phyloP scores from a whole-genome alignment of 1,139 yeast genomes.

The Yamadazyma diddensiae region DNA sequence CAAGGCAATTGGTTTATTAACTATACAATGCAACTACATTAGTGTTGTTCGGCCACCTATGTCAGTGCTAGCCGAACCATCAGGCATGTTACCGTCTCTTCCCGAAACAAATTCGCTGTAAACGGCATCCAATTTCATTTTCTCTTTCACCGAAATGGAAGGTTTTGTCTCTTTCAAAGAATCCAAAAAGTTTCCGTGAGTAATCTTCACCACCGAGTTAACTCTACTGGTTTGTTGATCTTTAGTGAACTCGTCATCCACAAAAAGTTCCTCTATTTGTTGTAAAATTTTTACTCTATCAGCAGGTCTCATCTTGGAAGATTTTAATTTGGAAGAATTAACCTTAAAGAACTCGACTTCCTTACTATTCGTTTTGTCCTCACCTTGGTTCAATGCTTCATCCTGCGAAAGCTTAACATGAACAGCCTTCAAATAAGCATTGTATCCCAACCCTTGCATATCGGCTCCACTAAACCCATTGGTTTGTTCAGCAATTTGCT shows the following conservation, averaged over 20 bases:
- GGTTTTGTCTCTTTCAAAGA: constrained; percentile 80
- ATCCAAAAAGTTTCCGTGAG: constrained; percentile 53
- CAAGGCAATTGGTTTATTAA: too few species aligned
- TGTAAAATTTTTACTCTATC: constrained; percentile 46
- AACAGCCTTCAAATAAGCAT: constrained; percentile 88
- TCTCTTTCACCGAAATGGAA: constrained; percentile 76
- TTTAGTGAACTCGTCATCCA: constrained; percentile 10
- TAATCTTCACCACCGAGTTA: constrained; percentile 34
- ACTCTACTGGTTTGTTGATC: constrained; percentile 10
- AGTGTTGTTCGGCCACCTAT: constrained; percentile 83
- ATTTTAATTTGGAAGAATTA: constrained; percentile 29
- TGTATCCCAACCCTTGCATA: constrained; percentile 86
- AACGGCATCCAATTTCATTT: constrained; percentile 56
- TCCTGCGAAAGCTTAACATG: constrained; percentile 64
- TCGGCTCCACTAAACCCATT: constrained; percentile 94
- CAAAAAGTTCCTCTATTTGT: constrained; percentile 44
- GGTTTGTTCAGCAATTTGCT: constrained; percentile 55
- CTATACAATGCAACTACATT: constrained; percentile 40
- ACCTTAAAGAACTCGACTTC: constrained; percentile 36
- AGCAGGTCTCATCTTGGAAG: constrained; percentile 32
- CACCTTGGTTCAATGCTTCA: constrained; percentile 24
- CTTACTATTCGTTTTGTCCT: constrained; percentile 14
- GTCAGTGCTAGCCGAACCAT: constrained; percentile 77
- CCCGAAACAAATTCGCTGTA: constrained; percentile 75
- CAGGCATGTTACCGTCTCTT: constrained; percentile 87